Evolutionary conservation across 2,329 filamentous ascomycete genomes (phyloP), one percentile per base, ranked within the genome.

Genomic region (Ceratocystis lukuohia): DNA sequence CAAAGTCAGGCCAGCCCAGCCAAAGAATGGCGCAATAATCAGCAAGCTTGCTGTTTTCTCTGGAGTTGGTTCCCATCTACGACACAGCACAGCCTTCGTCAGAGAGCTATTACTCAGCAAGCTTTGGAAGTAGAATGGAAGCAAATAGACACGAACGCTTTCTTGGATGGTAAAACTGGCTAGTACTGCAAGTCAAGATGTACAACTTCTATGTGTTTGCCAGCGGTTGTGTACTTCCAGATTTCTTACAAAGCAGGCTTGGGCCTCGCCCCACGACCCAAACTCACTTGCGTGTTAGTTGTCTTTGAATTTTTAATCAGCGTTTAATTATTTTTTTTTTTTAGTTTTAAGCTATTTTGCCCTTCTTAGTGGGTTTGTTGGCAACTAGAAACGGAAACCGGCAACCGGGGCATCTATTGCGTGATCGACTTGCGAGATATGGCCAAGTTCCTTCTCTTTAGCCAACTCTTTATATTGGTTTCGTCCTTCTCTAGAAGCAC

Each of bases 371-470:
- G 37, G 12, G 37, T 30, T 56, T 30, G 50, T 2, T 56, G 22
- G 50, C n/a, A 15, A 56, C 22, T 56, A 12, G 50, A 56, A 56
- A 28, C 50, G 50, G 50, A 56, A 30, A 30, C 28, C 61, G 50
- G 61, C 56, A 64, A 48, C 44, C 62, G 53, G 45, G 44, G 10
- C 53, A 6, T 33, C 44, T 63, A 63, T 63, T 63, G 61, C 61
- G 61, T 63, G 61, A 63, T 63, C 61, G 61, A 46, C 41, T 48
- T 25, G 25, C 20, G 44, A 45, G 25, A 46, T 45, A 45, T 28
- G 22, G 37, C 20, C 28, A 62, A 48, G 44, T 41, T 48, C 61
- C 61, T 63, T 63, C 61, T 48, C 17, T 25, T 12, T n/a, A 25
- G 22, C 20, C 28, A 30, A 25, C 15, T 57, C 53, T 57, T 57